Evolutionary conservation across 75 land plant species (phyloP).

Genomic region (Picea sitchensis): DNA sequence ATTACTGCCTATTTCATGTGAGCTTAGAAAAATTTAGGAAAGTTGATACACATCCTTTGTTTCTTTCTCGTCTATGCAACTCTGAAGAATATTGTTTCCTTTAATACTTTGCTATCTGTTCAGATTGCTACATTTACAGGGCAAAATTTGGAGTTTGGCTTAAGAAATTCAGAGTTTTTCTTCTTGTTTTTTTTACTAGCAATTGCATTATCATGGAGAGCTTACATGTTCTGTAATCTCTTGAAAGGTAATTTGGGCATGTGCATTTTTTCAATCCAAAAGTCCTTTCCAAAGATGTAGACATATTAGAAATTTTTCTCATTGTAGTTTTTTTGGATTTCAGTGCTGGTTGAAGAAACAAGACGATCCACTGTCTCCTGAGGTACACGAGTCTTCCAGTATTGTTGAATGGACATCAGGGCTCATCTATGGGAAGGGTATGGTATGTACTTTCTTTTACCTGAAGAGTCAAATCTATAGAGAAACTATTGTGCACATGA

Average conservation of each 20-base stretch:
- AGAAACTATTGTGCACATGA: background rate
- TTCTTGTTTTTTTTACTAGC: too few species aligned
- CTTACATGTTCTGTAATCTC: background rate
- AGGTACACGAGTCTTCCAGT: conserved; percentile 33
- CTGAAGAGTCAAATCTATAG: background rate
- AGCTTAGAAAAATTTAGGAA: too few species aligned
- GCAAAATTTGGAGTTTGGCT: too few species aligned
- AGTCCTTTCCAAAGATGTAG: background rate
- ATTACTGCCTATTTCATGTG: too few species aligned
- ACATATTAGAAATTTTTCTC: background rate
- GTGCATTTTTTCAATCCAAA: background rate
- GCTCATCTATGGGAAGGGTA: conserved; percentile 63
- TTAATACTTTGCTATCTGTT: background rate
- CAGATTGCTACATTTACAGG: background rate
- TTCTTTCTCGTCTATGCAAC: background rate
- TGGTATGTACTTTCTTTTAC: conserved; percentile 35
- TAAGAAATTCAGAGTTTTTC: too few species aligned
- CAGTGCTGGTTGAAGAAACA: conserved; percentile 99
- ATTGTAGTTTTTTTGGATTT: conserved; percentile 1
- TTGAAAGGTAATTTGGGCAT: background rate
- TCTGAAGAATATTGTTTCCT: background rate
- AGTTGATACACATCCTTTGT: background rate
- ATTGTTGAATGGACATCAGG: conserved; percentile 88
- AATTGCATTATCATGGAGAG: background rate
- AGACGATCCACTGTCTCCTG: conserved; percentile 59